These are phyloP conservation scores for Mortierella sp. DNA, from an alignment of 371 early-diverging fungal genomes.

Conservation along the genomic window DNA sequence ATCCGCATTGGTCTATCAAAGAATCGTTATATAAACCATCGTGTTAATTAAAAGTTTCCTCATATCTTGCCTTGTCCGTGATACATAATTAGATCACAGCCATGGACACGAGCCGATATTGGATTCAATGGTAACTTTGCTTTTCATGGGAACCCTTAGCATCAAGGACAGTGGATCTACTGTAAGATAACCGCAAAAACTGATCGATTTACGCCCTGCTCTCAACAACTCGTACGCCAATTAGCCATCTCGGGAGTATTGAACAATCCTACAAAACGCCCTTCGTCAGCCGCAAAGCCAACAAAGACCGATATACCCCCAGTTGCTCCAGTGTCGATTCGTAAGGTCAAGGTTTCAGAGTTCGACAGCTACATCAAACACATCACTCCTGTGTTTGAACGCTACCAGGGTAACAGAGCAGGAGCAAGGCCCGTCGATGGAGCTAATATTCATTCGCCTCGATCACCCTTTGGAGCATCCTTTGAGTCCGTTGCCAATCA, in stretches of 20 bases:
- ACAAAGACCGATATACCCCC: slow-evolving; percentile 77
- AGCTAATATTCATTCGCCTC: slow-evolving; percentile 41
- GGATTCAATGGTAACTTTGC: slow-evolving; percentile 66
- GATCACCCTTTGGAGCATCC: slow-evolving; percentile 49
- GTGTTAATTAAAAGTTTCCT: not conserved
- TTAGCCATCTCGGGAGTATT: slow-evolving; percentile 66
- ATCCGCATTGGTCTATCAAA: not conserved
- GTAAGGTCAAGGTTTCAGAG: slow-evolving; percentile 71
- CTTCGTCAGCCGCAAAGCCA: slow-evolving; percentile 62
- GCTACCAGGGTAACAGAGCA: slow-evolving; percentile 70
- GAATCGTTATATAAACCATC: not conserved
- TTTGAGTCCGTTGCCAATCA: slow-evolving; percentile 44
- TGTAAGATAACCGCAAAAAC: slow-evolving; percentile 57
- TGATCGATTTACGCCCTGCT: not conserved
- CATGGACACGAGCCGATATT: slow-evolving; percentile 76
- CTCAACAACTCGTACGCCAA: not conserved
- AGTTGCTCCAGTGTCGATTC: slow-evolving; percentile 76
- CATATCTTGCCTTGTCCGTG: not conserved
- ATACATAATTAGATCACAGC: slow-evolving; percentile 57
- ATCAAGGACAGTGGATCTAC: slow-evolving; percentile 13
- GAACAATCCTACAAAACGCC: slow-evolving; percentile 71
- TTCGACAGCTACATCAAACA: slow-evolving; percentile 78
- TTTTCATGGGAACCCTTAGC: not conserved
- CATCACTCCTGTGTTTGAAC: slow-evolving; percentile 73
- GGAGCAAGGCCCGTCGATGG: slow-evolving; percentile 31